A percentile compares a stretch with the other conserved stretches of the same genome.
Conservation (phyloP, 805 yeast genomes). For the Metschnikowia sp. region DNA sequence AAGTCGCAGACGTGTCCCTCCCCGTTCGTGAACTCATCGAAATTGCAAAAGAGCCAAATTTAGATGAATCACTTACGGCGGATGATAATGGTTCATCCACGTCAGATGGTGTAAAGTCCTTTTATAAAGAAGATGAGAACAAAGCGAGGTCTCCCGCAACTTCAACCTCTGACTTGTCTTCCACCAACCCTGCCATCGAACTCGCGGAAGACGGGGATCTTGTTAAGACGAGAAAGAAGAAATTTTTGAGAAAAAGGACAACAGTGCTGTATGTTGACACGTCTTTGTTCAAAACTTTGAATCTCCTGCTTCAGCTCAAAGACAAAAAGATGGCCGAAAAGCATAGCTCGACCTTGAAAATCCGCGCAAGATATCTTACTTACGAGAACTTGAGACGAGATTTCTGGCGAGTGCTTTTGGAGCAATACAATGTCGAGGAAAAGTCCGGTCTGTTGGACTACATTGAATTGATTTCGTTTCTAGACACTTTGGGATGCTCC, state of each 20-base stretch:
- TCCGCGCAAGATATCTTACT: slow-evolving; percentile 64
- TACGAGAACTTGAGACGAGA: slow-evolving; percentile 61
- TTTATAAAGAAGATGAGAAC: neutral
- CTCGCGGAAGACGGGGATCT: slow-evolving; percentile 29
- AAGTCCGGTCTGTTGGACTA: slow-evolving; percentile 40
- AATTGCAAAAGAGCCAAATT: slow-evolving; percentile 27
- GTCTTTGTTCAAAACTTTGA: slow-evolving; percentile 41
- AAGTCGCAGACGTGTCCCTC: slow-evolving; percentile 64
- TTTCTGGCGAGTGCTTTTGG: slow-evolving; percentile 65
- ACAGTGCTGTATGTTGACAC: slow-evolving; percentile 34
- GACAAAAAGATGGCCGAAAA: slow-evolving; percentile 32
- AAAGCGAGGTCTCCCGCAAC: slow-evolving; percentile 4
- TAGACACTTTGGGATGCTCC: slow-evolving; percentile 59
- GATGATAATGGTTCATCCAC: neutral
- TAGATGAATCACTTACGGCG: neutral
- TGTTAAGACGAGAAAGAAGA: slow-evolving; percentile 28
- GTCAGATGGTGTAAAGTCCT: neutral
- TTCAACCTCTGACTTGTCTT: slow-evolving; percentile 10
- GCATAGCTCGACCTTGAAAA: slow-evolving; percentile 51
- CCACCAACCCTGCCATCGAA: slow-evolving; percentile 18
- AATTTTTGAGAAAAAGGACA: slow-evolving; percentile 29
- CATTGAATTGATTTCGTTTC: slow-evolving; percentile 59
- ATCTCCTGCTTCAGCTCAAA: slow-evolving; percentile 31
- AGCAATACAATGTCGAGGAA: slow-evolving; percentile 47
- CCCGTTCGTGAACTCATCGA: slow-evolving; percentile 49